phyloP scores from a whole-genome alignment of 2,329 filamentous ascomycete species.

The Pseudopyrenochaeta lycopersici region DNA sequence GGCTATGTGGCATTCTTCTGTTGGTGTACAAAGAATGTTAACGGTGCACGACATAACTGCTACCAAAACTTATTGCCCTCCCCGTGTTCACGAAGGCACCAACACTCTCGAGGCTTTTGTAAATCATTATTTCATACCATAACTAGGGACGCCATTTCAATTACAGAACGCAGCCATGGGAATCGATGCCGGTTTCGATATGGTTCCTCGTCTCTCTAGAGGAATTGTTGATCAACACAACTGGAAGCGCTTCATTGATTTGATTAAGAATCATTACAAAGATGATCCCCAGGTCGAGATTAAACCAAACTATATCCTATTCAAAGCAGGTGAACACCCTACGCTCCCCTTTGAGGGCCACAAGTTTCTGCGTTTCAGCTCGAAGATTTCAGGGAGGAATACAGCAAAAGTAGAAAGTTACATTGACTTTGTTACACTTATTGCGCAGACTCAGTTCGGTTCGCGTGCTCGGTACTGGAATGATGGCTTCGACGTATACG shows the following conservation, averaged over 20 bases:
- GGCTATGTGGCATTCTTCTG: too few species aligned
- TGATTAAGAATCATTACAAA: slow-evolving; percentile 27
- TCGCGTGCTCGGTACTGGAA: slow-evolving; percentile 29
- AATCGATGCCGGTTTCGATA: slow-evolving; percentile 37
- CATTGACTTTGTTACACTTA: slow-evolving; percentile 22
- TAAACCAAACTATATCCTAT: slow-evolving; percentile 36
- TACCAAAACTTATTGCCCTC: too few species aligned
- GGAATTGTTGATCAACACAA: slow-evolving; percentile 28
- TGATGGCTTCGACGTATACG: slow-evolving; percentile 16
- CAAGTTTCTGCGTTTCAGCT: slow-evolving; percentile 41
- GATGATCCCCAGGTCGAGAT: slow-evolving; percentile 27
- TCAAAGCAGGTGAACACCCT: slow-evolving; percentile 36
- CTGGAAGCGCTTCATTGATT: slow-evolving; percentile 31
- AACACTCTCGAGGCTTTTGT: too few species aligned
- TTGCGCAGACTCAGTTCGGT: slow-evolving; percentile 25
- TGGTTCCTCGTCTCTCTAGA: slow-evolving; percentile 35
- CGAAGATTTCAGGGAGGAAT: slow-evolving; percentile 14
- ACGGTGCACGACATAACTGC: too few species aligned
- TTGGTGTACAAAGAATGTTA: too few species aligned
- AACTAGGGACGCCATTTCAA: too few species aligned
- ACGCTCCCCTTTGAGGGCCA: slow-evolving; percentile 38
- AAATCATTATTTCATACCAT: too few species aligned
- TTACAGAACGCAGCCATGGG: slow-evolving; percentile 18
- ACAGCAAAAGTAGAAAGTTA: slow-evolving; percentile 23
- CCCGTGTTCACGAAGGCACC: too few species aligned